These are phyloP conservation scores for Aspergillus sp. DNA, from an alignment of 2,329 filamentous ascomycete genomes.

Conservation along the genomic window DNA sequence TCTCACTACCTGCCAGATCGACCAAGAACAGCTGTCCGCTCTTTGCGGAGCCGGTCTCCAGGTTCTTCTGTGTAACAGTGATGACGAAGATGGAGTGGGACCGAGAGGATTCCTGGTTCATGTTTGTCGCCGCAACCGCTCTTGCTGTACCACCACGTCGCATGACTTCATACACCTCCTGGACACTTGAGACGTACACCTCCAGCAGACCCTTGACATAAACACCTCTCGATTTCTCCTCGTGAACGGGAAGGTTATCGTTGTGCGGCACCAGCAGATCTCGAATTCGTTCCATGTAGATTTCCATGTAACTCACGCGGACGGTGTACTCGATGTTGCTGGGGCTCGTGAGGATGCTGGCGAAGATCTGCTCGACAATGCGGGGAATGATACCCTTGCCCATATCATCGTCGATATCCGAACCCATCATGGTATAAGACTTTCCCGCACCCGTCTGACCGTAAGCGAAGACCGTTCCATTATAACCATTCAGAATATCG, in stretches of 20 bases:
- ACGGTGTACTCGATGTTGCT: constrained; percentile 98
- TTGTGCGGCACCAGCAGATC: constrained; percentile 91
- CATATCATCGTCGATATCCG: constrained; percentile 85
- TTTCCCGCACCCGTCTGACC: constrained; percentile 98
- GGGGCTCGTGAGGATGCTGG: constrained; percentile 87
- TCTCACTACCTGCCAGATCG: constrained; percentile 96
- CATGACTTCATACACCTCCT: constrained; percentile 97
- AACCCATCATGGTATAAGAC: constrained; percentile 98
- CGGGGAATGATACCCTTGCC: constrained; percentile 93
- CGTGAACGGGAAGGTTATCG: constrained; percentile 95
- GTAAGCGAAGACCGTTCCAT: constrained; percentile 97
- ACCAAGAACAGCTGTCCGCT: constrained; percentile 96
- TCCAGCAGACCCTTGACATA: constrained; percentile 95
- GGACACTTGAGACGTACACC: constrained; percentile 92
- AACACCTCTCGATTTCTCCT: constrained; percentile 93
- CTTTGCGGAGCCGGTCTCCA: constrained; percentile 93
- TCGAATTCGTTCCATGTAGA: constrained; percentile 98
- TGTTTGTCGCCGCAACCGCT: constrained; percentile 95
- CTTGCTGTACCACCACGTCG: constrained; percentile 84
- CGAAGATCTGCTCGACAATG: constrained; percentile 96
- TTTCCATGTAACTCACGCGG: constrained; percentile 98
- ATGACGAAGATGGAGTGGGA: constrained; percentile 98
- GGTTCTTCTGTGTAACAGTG: constrained; percentile 95
- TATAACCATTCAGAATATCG: constrained; percentile 98
- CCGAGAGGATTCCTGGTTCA: constrained; percentile 98